A percentile compares a stretch with the other conserved stretches of the same genome.
Evolutionary conservation across 2,329 filamentous ascomycete genomes (phyloP).

Genomic region (Zymoseptoria tritici): DNA sequence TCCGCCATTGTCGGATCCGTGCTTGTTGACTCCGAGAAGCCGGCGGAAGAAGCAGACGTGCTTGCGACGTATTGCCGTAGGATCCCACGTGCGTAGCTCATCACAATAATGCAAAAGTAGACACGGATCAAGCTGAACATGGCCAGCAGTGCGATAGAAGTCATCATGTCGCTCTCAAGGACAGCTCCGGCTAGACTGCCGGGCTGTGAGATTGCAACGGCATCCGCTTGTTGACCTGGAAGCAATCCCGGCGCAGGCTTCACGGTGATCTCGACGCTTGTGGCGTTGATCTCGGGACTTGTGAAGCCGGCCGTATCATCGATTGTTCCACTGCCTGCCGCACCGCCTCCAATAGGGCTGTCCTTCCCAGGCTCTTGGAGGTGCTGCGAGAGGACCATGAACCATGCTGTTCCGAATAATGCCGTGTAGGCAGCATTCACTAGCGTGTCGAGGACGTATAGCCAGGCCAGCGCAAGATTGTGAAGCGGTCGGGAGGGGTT

Average conservation of each 20-base stretch:
- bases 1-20: constrained; percentile 44
- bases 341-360: constrained; percentile 33
- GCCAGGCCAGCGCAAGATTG: constrained; percentile 71
- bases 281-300: constrained; percentile 51
- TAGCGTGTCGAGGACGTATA: constrained; percentile 75
- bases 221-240: constrained; percentile 48
- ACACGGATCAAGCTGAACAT: constrained; percentile 66
- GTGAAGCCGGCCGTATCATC: constrained; percentile 59
- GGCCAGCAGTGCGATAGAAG: constrained; percentile 70
- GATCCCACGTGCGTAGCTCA: constrained; percentile 72
- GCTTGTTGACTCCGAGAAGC: not conserved
- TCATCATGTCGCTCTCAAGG: constrained; percentile 59
- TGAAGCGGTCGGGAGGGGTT: constrained; percentile 53
- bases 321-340: constrained; percentile 42
- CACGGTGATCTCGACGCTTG: constrained; percentile 48
- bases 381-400: constrained; percentile 60
- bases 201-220: constrained; percentile 35
- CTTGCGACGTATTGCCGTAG: constrained; percentile 59
- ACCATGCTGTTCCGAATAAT: constrained; percentile 79
- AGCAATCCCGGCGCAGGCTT: constrained; percentile 39
- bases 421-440: constrained; percentile 77
- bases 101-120: constrained; percentile 78
- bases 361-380: constrained; percentile 34
- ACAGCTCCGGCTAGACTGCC: constrained; percentile 53
- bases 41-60: constrained; percentile 19